Conservation (phyloP, 202 grass and related monocot species). For the Carex arenaria region DNA sequence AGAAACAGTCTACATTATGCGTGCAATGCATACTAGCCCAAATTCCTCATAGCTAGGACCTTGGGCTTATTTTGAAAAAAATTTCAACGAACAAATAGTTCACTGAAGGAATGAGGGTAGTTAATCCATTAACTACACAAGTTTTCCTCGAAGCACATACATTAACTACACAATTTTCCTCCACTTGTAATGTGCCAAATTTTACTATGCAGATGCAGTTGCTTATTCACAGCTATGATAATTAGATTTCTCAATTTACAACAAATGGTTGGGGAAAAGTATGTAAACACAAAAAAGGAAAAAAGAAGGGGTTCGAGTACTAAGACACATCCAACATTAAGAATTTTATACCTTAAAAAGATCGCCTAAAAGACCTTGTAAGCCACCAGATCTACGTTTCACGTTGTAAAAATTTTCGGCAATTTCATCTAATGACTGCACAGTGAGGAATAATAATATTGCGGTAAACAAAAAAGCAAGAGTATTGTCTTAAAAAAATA, state of each 20-base stretch:
- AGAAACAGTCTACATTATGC: neutral
- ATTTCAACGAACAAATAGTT: neutral
- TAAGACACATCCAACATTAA: neutral
- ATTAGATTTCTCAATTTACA: neutral
- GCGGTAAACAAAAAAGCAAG: neutral
- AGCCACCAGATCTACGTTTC: constrained; percentile 44
- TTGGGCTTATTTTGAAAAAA: neutral
- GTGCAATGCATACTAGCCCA: neutral
- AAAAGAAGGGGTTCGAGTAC: neutral
- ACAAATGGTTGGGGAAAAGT: neutral
- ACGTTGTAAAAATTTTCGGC: constrained; percentile 79
- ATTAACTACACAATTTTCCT: neutral
- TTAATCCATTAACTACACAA: neutral
- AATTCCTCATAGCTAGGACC: too few relatives aligned
- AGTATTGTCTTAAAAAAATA: constrained; percentile 15
- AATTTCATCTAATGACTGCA: constrained; percentile 92
- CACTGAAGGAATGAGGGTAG: neutral
- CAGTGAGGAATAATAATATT: neutral
- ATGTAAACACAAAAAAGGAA: neutral
- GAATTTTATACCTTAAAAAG: constrained; percentile 70
- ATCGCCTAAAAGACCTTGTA: constrained; percentile 93
- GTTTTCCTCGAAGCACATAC: neutral
- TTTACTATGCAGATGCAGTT: neutral
- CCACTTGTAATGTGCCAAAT: neutral
- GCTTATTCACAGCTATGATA: neutral